Base-by-base conservation (phyloP, 257 asterid species). In the Solanum arcanum region DNA sequence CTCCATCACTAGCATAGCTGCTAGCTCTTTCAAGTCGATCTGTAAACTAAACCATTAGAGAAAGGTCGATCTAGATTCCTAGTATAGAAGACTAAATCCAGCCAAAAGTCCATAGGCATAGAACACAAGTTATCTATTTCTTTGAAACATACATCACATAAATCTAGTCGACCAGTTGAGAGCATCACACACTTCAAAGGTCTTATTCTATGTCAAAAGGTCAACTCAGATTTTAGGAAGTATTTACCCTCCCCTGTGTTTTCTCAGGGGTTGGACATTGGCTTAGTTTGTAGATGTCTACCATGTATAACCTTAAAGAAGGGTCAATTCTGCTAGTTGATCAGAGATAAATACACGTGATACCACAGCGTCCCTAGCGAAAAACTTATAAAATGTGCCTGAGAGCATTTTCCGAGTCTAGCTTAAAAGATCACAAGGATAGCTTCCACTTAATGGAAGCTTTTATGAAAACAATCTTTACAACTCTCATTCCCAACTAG, bases 21-120 rank as follows among this genome's bases (percentile, higher is more conserved):
- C 89, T 93, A 62, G 92, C 93, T 87, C 97, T 91, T 88, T 95
- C 98, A 47, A 93, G 92, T 83, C 98, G 93, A 89, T 94, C 98
- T 94, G 92, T 90, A 91, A 52, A 86, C 86, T 86, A 83, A 87
- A 60, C 68, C 52, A 87, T 86, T 46, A 88, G 87, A 49, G 20
- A 85, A 68, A 23, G 68, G 33, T 18, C 14, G 33, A 86, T 52
- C 83, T 8, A 6, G 70, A 81, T 49, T 81, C 16, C 70, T 52
- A 49, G 31, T 29, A 49, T 81, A 49, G 29, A 81, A 81, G 69
- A 81, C 44, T 10, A 47, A 49, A 49, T 81, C 44, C 44, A 81
- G 44, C 20, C 18, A 47, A 47, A 47, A 12, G 49, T 46, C 18
- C 84, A 27, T 9, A 29, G 4, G 68, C 84, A 18, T 47, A 78